Evolutionary conservation across 1,284 basidiomycete species (phyloP), one percentile per base, ranked within the genome.

Genomic region (Sporisorium exsertum): DNA sequence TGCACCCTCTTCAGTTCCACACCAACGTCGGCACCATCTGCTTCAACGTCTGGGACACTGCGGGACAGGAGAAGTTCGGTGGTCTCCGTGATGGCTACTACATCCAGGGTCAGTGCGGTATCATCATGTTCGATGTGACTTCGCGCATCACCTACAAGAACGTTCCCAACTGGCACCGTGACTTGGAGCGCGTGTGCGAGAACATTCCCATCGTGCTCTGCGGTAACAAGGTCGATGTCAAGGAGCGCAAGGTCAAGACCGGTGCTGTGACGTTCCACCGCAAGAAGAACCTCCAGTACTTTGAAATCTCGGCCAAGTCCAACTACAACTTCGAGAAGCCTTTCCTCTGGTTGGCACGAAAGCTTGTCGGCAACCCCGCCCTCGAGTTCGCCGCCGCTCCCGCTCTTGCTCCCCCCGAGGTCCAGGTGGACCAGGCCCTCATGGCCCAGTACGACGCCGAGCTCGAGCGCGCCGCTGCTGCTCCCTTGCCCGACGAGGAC

Each of bases 281-380:
- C 86, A 99, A 99, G 93, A 99, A 99, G 91, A 98, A 97, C 89
- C 90, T 99, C 68, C 97, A 99, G 87, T 99, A 99, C 90, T 99
- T 96, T 87, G 97, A 99, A 86, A 99, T 99, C 85, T 98, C 95
- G 6, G 97, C 97, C 77, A 99, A 99, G 88, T 97, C 94, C 59
- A 99, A 99, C 90, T 99, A 99, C 89, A 99, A 99, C 90, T 99
- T 99, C 86, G 97, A 99, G 89, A 98, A 99, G 88, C 97, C 97
- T 55, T 99, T 99, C 94, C 91, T 99, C 77, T 99, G 97, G 97
- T 90, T 99, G 85, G 96, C 94, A 61, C 91, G 95, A 88, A 99
- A 99, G 89, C 90, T 99, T 73, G 94, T 96, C 80, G 97, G 95
- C 72, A 97, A 97, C 88, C 88, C 91, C 57, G 79, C 88, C 53